Percentiles rank a stretch among this genome's conserved stretches.
Conservation (phyloP, 2,329 filamentous ascomycete species). For the Pseudogymnoascus sp. region DNA sequence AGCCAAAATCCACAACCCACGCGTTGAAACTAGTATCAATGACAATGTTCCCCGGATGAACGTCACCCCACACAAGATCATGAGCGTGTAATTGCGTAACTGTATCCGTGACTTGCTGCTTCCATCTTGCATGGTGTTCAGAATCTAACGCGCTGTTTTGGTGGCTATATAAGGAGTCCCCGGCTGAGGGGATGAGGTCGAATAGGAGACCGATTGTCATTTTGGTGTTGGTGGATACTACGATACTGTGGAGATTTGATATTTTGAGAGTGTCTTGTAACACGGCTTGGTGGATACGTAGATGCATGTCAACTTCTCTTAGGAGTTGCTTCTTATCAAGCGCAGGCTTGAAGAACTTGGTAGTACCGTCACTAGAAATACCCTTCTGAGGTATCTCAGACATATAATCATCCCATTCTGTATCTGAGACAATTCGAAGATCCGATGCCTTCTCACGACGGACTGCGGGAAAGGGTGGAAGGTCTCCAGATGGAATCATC, state of each 20-base stretch:
- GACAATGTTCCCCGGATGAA: slow-evolving; percentile 18
- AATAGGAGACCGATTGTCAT: slow-evolving; percentile 17
- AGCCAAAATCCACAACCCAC: slow-evolving; percentile 20
- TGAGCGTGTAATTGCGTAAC: slow-evolving; percentile 15
- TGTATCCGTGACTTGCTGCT: slow-evolving; percentile 13
- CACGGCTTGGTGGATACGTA: slow-evolving; percentile 11
- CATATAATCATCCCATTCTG: background rate
- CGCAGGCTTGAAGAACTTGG: slow-evolving; percentile 14
- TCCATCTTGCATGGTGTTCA: slow-evolving; percentile 14
- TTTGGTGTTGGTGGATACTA: slow-evolving; percentile 11
- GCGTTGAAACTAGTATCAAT: slow-evolving; percentile 17
- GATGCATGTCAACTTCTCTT: slow-evolving; percentile 15
- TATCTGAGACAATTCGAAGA: slow-evolving; percentile 10
- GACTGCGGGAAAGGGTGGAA: slow-evolving; percentile 11
- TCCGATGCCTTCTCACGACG: slow-evolving; percentile 11
- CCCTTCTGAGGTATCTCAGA: slow-evolving; percentile 14
- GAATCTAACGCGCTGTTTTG: slow-evolving; percentile 8
- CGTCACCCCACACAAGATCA: slow-evolving; percentile 20
- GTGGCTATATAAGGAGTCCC: slow-evolving; percentile 12
- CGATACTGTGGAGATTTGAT: slow-evolving; percentile 12
- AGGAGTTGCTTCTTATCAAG: slow-evolving; percentile 14
- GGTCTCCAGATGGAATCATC: slow-evolving; percentile 14
- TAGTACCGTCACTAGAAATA: slow-evolving; percentile 10
- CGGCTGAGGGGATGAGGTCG: slow-evolving; percentile 15
- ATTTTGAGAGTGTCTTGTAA: slow-evolving; percentile 14